Percentiles rank a stretch among this genome's conserved stretches.
Conservation (phyloP, 306 rosid species). For the Quercus engelmannii region DNA sequence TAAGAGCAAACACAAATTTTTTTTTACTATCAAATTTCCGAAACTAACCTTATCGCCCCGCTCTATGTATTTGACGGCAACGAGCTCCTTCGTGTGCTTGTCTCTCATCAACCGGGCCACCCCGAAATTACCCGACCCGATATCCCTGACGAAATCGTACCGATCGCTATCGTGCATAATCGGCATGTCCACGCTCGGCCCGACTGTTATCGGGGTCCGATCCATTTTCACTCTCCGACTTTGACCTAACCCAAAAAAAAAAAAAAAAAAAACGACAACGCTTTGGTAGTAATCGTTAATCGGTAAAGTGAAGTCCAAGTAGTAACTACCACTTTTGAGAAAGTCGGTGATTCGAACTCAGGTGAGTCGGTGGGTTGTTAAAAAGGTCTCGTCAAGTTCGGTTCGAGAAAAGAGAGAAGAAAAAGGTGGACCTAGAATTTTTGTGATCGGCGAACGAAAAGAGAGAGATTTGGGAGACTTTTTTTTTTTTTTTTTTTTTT, state of each 20-base stretch:
- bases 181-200: slow-evolving; percentile 79
- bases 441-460: neutral
- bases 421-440: neutral
- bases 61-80: slow-evolving; percentile 89
- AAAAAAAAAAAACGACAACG: slow-evolving; percentile 9
- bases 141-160: slow-evolving; percentile 77
- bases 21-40: neutral
- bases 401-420: neutral
- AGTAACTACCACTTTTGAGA: neutral
- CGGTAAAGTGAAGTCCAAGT: neutral
- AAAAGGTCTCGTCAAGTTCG: neutral
- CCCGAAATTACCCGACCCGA: slow-evolving; percentile 91
- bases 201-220: slow-evolving; percentile 63
- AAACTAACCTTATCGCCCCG: slow-evolving; percentile 81
- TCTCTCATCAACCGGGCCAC: slow-evolving; percentile 90
- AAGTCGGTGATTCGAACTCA: neutral
- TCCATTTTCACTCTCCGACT: slow-evolving; percentile 47
- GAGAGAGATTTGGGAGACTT: slow-evolving; percentile 16
- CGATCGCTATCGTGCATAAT: slow-evolving; percentile 93
- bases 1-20: slow-evolving; percentile 6
- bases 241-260: neutral
- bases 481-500: too few species aligned
- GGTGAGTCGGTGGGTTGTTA: neutral
- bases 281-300: neutral
- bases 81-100: slow-evolving; percentile 75